Conservation (phyloP, 345 rosid genomes). For the Citrus mangshanensis region DNA sequence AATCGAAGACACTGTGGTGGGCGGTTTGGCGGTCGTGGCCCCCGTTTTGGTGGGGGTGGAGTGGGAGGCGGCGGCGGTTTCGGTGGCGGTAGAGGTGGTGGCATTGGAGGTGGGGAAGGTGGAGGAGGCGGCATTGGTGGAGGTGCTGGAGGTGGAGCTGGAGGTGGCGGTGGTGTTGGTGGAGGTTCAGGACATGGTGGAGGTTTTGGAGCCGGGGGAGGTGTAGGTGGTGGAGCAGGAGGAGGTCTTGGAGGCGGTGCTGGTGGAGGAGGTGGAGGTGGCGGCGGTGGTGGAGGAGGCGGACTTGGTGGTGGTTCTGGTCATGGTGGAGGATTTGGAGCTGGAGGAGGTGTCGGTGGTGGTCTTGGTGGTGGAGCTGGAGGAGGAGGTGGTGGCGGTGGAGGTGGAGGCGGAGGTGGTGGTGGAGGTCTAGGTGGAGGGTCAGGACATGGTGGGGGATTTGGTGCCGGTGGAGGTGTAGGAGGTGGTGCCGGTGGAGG, state of each 20-base stretch:
- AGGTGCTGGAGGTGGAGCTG: constrained; percentile 13
- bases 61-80: constrained; percentile 31
- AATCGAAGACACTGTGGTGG: constrained; percentile 15
- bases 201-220: constrained; percentile 42
- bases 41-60: constrained; percentile 25
- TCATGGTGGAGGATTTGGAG: constrained; percentile 40
- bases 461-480: constrained; percentile 42
- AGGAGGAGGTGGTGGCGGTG: constrained; percentile 34
- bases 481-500: constrained; percentile 37
- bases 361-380: constrained; percentile 37
- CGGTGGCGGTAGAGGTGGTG: constrained; percentile 35
- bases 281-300: constrained; percentile 35
- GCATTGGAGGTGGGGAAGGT: constrained; percentile 19
- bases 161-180: constrained; percentile 34
- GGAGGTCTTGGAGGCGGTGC: constrained; percentile 36
- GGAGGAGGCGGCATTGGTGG: constrained; percentile 29
- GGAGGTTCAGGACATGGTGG: constrained; percentile 40
- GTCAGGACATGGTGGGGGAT: constrained; percentile 31
- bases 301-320: constrained; percentile 49
- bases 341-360: constrained; percentile 44
- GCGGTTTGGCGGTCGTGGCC: constrained; percentile 21
- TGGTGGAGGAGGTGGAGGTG: constrained; percentile 34
- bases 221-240: constrained; percentile 35
- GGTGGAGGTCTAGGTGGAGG: constrained; percentile 41
- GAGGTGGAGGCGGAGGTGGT: constrained; percentile 34